Percentiles rank a stretch among this genome's conserved stretches.
Evolutionary conservation across 169 alveolate genomes (phyloP).

Genomic region (Babesia bigemina): DNA sequence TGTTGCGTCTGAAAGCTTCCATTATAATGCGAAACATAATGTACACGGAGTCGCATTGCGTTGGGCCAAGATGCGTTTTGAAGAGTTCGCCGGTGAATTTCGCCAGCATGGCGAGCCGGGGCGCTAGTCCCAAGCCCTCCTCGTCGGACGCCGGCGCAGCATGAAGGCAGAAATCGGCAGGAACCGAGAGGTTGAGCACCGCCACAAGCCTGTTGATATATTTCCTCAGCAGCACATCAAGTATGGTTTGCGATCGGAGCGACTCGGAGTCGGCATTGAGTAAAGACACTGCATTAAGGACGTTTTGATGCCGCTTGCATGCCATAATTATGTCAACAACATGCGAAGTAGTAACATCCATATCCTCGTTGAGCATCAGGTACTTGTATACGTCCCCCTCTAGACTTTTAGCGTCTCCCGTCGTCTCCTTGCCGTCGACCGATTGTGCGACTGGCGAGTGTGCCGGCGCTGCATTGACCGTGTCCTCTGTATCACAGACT

Average conservation of each 20-base stretch:
- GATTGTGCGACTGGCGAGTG: neutral
- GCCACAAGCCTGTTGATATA: slow-evolving; percentile 48
- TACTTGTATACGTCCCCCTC: slow-evolving; percentile 49
- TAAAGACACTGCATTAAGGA: slow-evolving; percentile 31
- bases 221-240: slow-evolving; percentile 46
- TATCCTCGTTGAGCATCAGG: slow-evolving; percentile 53
- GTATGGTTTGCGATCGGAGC: slow-evolving; percentile 49
- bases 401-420: slow-evolving; percentile 8
- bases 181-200: slow-evolving; percentile 33
- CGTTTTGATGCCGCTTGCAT: slow-evolving; percentile 35
- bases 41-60: slow-evolving; percentile 63
- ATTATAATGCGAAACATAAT: slow-evolving; percentile 44
- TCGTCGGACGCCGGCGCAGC: neutral
- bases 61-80: slow-evolving; percentile 34
- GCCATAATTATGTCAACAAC: slow-evolving; percentile 42
- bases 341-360: slow-evolving; percentile 56
- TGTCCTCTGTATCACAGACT: neutral
- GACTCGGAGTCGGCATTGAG: slow-evolving; percentile 45
- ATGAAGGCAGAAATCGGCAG: slow-evolving; percentile 57
- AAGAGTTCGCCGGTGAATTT: slow-evolving; percentile 39
- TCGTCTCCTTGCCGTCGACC: slow-evolving; percentile 32
- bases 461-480: neutral
- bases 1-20: slow-evolving; percentile 45
- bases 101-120: slow-evolving; percentile 40
- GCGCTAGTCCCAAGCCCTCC: slow-evolving; percentile 17